A percentile compares a stretch with the other conserved stretches of the same genome.
Evolutionary conservation across 2,329 filamentous ascomycete genomes (phyloP).

Genomic region (Orbilia javanica): DNA sequence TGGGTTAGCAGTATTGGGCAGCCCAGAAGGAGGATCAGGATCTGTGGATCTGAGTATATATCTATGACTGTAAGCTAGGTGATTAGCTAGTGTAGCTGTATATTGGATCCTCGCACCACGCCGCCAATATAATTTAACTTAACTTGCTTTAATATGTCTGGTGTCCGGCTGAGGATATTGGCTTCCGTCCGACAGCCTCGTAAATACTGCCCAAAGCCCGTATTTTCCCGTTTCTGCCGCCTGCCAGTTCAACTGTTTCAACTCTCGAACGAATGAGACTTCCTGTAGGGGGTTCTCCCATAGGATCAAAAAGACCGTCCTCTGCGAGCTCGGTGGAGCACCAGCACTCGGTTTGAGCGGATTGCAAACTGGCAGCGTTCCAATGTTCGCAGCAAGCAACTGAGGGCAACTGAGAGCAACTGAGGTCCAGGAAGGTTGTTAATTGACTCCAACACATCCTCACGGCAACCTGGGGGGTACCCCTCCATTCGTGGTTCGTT

Average conservation of each 20-base stretch:
- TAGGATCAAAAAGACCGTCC: constrained; percentile 26
- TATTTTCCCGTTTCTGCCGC: constrained; percentile 8
- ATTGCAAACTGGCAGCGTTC: constrained; percentile 33
- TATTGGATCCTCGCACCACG: constrained; percentile 50
- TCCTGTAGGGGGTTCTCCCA: neutral
- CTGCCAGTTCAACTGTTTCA: neutral
- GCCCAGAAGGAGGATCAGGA: neutral
- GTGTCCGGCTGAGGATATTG: constrained; percentile 31
- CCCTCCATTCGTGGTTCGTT: constrained; percentile 49
- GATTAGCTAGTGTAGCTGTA: too few relatives aligned
- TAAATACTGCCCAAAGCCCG: constrained; percentile 7
- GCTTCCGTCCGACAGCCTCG: constrained; percentile 6
- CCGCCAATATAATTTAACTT: neutral
- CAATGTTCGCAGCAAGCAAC: too few relatives aligned
- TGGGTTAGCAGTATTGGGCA: neutral
- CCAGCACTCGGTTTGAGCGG: constrained; percentile 24
- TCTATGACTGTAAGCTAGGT: constrained; percentile 12
- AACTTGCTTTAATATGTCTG: neutral
- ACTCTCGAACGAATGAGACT: neutral
- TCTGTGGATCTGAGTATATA: too few relatives aligned
- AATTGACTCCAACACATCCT: constrained; percentile 35
- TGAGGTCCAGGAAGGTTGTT: neutral
- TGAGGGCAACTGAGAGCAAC: neutral
- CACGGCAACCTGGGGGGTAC: too few relatives aligned
- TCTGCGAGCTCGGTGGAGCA: constrained; percentile 8